These are phyloP conservation scores for Setaria italica DNA, from an alignment of 202 grass and related monocot species.

Conservation along the genomic window DNA sequence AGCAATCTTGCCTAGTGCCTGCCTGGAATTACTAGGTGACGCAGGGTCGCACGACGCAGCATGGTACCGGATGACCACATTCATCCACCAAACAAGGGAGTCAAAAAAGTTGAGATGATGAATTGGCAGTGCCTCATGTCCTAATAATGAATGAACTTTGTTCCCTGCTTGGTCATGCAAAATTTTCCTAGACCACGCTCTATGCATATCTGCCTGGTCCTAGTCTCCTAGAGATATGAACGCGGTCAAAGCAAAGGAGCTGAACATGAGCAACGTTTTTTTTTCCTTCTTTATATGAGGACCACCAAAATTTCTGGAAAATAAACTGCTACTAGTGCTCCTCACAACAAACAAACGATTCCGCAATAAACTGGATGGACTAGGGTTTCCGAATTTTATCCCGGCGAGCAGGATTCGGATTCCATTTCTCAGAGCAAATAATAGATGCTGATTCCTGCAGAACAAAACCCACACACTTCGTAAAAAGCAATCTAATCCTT, in stretches of 20 bases:
- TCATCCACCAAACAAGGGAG: slow-evolving; percentile 11
- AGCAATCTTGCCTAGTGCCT: background rate
- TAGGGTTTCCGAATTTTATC: slow-evolving; percentile 12
- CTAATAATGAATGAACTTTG: slow-evolving; percentile 29
- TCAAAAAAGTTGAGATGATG: background rate
- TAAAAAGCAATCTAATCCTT: background rate
- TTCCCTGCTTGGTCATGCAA: background rate
- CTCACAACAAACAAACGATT: background rate
- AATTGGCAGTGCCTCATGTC: background rate
- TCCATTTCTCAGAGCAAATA: background rate
- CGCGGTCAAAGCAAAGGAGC: background rate
- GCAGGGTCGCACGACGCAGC: background rate
- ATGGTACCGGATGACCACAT: background rate
- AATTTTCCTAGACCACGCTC: background rate
- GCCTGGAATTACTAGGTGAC: background rate
- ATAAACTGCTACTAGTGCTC: background rate
- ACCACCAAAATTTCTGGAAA: background rate
- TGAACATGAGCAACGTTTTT: background rate
- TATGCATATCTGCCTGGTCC: slow-evolving; percentile 7
- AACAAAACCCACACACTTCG: background rate
- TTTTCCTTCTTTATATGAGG: background rate
- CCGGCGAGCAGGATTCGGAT: background rate
- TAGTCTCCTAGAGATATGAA: background rate
- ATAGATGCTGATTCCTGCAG: background rate
- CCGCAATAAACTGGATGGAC: background rate